Conservation (phyloP, 2,329 filamentous ascomycete species). For the Cercospora sojina region DNA sequence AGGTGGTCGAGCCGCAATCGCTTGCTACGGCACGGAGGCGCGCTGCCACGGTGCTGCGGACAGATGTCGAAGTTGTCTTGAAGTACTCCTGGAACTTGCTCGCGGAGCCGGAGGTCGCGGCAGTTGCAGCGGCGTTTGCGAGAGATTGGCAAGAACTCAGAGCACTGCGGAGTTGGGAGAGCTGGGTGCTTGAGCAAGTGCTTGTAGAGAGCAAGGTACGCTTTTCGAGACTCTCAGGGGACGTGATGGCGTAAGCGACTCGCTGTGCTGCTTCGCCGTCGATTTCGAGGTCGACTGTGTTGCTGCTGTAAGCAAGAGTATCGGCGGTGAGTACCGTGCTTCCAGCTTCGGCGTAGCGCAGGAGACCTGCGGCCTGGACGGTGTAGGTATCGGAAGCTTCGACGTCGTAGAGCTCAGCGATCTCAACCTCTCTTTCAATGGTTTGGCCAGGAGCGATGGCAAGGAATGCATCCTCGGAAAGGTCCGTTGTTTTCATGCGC, state of each 20-base stretch:
- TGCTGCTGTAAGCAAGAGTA: slow-evolving; percentile 58
- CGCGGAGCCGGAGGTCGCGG: slow-evolving; percentile 10
- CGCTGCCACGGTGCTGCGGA: slow-evolving; percentile 53
- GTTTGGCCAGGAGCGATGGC: slow-evolving; percentile 49
- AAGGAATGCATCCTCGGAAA: slow-evolving; percentile 53
- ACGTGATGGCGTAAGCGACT: slow-evolving; percentile 47
- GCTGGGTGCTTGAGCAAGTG: slow-evolving; percentile 8
- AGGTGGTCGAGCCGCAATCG: slow-evolving; percentile 56
- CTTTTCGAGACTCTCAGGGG: not conserved
- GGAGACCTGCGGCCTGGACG: slow-evolving; percentile 40
- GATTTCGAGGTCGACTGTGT: slow-evolving; percentile 57
- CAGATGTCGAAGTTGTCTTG: slow-evolving; percentile 53
- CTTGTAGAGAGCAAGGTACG: slow-evolving; percentile 10
- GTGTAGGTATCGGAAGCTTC: slow-evolving; percentile 20
- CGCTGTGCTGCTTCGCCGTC: slow-evolving; percentile 57
- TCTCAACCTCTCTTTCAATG: slow-evolving; percentile 55
- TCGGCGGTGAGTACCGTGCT: slow-evolving; percentile 54
- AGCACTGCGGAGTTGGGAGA: slow-evolving; percentile 11
- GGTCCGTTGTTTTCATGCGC: slow-evolving; percentile 47
- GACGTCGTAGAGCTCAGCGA: slow-evolving; percentile 57
- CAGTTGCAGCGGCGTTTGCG: slow-evolving; percentile 9
- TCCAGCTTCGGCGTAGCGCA: slow-evolving; percentile 56
- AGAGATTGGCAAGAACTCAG: slow-evolving; percentile 11
- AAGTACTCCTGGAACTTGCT: slow-evolving; percentile 44
- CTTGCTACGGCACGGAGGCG: slow-evolving; percentile 54